These are phyloP conservation scores for Fusarium chuoi DNA, from an alignment of 2,329 filamentous ascomycete genomes.

Conservation along the genomic window DNA sequence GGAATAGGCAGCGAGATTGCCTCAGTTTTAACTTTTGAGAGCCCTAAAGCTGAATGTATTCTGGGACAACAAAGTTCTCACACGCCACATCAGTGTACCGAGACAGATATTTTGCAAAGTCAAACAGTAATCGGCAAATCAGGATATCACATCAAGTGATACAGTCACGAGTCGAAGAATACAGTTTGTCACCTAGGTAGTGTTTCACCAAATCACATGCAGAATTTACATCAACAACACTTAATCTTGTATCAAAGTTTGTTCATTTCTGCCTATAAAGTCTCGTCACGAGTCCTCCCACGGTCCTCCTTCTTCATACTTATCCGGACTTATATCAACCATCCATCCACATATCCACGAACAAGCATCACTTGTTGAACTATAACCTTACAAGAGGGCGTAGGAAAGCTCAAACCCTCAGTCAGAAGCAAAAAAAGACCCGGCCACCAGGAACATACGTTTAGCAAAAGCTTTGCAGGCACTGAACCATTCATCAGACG, in stretches of 20 bases:
- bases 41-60: neutral
- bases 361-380: neutral
- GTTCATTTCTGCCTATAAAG: neutral
- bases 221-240: neutral
- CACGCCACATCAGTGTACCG: neutral
- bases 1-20: neutral
- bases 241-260: neutral
- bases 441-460: neutral
- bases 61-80: neutral
- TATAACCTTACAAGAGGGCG: neutral
- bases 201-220: neutral
- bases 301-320: neutral
- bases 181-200: neutral
- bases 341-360: too few relatives aligned
- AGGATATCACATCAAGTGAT: neutral
- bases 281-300: neutral
- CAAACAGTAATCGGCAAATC: neutral
- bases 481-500: neutral
- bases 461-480: neutral
- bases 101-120: neutral
- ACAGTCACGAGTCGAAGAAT: neutral
- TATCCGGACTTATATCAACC: neutral
- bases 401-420: neutral
- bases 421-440: neutral
- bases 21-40: neutral